Evolutionary conservation across 345 rosid species (phyloP).

Genomic region (Eucalyptus regnans): DNA sequence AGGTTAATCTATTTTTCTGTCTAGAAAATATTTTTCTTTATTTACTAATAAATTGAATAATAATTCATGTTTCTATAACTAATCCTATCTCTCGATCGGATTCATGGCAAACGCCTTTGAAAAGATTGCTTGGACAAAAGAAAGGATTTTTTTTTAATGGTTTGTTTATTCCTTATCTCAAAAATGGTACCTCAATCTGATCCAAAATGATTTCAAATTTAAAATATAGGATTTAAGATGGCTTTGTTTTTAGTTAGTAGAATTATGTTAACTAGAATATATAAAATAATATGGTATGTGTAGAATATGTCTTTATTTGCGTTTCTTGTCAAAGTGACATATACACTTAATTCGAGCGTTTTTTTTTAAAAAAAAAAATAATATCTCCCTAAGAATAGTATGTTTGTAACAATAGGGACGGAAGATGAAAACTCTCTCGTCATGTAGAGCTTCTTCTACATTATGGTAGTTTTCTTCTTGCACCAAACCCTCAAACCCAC

Average conservation of each 20-base stretch:
- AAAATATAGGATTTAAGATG: neutral
- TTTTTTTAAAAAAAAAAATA: no score
- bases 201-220: neutral
- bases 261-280: neutral
- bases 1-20: neutral
- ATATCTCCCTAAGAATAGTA: neutral
- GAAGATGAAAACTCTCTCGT: no score
- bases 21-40: neutral
- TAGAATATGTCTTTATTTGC: neutral
- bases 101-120: neutral
- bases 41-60: neutral
- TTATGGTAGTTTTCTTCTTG: no score
- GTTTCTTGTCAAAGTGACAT: neutral
- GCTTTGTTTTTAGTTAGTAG: neutral
- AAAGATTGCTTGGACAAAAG: neutral
- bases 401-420: neutral
- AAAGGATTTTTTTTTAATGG: neutral
- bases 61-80: neutral
- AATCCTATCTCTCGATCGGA: neutral
- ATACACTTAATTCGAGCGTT: neutral
- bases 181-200: neutral
- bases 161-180: neutral
- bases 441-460: no score
- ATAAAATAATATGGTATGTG: neutral
- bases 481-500: no score